phyloP scores from a whole-genome alignment of 2,329 filamentous ascomycete genomes.

The Fusarium verrucosum region DNA sequence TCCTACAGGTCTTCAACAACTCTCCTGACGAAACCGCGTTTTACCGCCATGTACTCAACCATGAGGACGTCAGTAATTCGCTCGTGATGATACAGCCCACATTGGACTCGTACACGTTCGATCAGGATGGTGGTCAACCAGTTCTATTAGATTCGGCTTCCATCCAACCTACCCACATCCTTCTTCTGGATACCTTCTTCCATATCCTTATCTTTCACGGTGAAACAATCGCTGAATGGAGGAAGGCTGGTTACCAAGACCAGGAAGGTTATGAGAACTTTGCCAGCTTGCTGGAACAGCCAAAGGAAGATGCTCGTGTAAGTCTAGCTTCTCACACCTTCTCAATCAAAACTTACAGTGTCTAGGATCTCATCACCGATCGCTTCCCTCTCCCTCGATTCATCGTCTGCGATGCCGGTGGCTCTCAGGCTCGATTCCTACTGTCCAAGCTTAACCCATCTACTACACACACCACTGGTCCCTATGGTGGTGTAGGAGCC shows the following conservation, averaged over 20 bases:
- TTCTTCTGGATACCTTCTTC: constrained; percentile 98
- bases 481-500: constrained; percentile 85
- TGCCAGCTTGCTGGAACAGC: constrained; percentile 83
- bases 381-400: constrained; percentile 98
- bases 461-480: constrained; percentile 92
- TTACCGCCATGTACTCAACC: constrained; percentile 94
- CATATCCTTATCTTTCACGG: constrained; percentile 99
- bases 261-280: constrained; percentile 99
- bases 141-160: constrained; percentile 97
- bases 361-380: constrained; percentile 91
- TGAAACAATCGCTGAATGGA: constrained; percentile 97
- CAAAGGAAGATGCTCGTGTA: constrained; percentile 96
- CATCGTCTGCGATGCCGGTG: constrained; percentile 98
- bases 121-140: constrained; percentile 90
- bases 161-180: constrained; percentile 91
- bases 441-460: constrained; percentile 97
- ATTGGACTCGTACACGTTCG: constrained; percentile 95
- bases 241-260: constrained; percentile 96
- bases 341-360: constrained; percentile 37
- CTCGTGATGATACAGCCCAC: constrained; percentile 99
- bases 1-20: constrained; percentile 99
- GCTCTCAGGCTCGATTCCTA: constrained; percentile 96
- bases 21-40: constrained; percentile 99
- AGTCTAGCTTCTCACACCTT: constrained; percentile 46
- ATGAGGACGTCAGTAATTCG: constrained; percentile 96